phyloP scores from a whole-genome alignment of 1,139 yeast species.

The Suhomyces wounanorum region DNA sequence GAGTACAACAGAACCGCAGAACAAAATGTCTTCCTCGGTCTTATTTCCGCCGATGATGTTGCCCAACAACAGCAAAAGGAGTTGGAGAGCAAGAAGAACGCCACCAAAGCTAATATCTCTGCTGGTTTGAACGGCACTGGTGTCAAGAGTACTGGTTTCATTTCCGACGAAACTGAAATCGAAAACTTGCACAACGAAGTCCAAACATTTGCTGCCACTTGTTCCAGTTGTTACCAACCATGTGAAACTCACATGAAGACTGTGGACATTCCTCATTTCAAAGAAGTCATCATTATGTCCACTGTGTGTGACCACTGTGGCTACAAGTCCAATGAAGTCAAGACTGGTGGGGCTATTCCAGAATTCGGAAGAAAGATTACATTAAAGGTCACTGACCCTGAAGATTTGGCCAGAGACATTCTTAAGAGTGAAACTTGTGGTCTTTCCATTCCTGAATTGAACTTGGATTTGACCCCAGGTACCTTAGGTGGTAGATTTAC shows the following conservation, averaged over 20 bases:
- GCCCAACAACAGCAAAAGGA: conserved; percentile 53
- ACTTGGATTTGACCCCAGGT: conserved; percentile 91
- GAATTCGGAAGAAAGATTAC: conserved; percentile 76
- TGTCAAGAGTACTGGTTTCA: conserved; percentile 51
- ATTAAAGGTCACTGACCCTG: conserved; percentile 82
- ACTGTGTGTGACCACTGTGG: conserved; percentile 94
- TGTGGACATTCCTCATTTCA: conserved; percentile 95
- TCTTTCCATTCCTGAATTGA: conserved; percentile 79
- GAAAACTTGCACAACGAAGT: conserved; percentile 87
- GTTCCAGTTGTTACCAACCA: conserved; percentile 81
- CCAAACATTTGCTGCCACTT: conserved; percentile 88
- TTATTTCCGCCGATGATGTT: conserved; percentile 76
- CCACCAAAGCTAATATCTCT: conserved; percentile 36
- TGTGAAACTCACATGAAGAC: conserved; percentile 97
- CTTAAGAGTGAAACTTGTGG: conserved; percentile 95
- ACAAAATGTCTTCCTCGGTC: conserved; percentile 86
- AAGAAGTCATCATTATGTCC: conserved; percentile 95
- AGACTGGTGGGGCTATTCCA: conserved; percentile 97
- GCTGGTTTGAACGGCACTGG: conserved; percentile 39
- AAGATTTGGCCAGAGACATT: conserved; percentile 92
- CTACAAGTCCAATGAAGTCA: conserved; percentile 94
- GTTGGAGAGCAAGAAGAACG: conserved; percentile 39
- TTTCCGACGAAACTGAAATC: conserved; percentile 73
- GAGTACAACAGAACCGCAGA: conserved; percentile 87
- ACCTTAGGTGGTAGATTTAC: conserved; percentile 98